These are phyloP conservation scores for Epichloe typhina DNA, from an alignment of 2,329 filamentous ascomycete genomes.

Conservation along the genomic window DNA sequence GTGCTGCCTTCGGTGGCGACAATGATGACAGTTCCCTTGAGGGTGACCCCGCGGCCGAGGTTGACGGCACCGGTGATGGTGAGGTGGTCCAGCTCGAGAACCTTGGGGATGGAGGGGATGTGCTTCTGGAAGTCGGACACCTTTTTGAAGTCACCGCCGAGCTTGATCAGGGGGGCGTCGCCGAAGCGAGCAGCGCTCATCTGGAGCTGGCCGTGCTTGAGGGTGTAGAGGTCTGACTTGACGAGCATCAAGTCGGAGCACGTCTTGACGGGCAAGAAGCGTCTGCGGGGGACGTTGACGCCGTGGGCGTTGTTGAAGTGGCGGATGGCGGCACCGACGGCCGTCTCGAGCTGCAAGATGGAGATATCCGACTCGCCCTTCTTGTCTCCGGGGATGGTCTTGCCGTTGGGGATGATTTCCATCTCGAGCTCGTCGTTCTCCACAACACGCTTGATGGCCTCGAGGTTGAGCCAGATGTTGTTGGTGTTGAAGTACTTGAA, in stretches of 20 bases:
- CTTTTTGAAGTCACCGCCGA: constrained; percentile 99
- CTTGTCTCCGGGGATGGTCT: constrained; percentile 97
- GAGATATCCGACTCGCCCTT: constrained; percentile 98
- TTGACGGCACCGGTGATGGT: constrained; percentile 98
- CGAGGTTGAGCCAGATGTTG: constrained; percentile 99
- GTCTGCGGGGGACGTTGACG: constrained; percentile 93
- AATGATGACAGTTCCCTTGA: constrained; percentile 98
- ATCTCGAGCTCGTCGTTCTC: constrained; percentile 97
- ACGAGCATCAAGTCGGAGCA: constrained; percentile 99
- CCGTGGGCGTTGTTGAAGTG: constrained; percentile 98
- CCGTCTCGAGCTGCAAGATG: constrained; percentile 96
- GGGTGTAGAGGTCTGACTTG: constrained; percentile 97
- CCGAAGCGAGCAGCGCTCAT: constrained; percentile 96
- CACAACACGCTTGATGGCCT: constrained; percentile 95
- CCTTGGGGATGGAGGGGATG: constrained; percentile 78
- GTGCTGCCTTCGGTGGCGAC: constrained; percentile 96
- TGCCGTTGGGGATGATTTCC: constrained; percentile 99
- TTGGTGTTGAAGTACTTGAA: constrained; percentile 99
- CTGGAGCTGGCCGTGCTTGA: constrained; percentile 95
- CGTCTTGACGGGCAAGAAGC: constrained; percentile 99
- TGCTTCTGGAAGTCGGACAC: constrained; percentile 91
- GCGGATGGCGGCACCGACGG: constrained; percentile 93
- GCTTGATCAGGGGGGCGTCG: constrained; percentile 95
- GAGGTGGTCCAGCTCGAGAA: constrained; percentile 83
- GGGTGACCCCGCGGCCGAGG: constrained; percentile 83